Conservation (phyloP, 2,329 filamentous ascomycete species). For the Aureobasidium pullulans region DNA sequence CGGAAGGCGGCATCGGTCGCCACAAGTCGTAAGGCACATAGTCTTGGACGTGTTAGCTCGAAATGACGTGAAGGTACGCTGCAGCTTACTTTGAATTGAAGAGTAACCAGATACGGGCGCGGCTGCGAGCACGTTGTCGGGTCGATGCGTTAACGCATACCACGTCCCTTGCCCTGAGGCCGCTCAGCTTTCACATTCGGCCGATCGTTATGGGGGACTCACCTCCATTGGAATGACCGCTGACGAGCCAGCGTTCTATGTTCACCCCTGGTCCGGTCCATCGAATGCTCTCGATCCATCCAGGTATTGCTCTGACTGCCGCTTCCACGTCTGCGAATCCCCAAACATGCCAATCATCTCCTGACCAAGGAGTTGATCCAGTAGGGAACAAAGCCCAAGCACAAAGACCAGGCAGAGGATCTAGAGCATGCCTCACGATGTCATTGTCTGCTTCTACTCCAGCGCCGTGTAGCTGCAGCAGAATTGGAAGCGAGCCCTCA, state of each 20-base stretch:
- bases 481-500: constrained; percentile 31
- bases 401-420: constrained; percentile 44
- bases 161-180: constrained; percentile 47
- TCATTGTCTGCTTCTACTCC: constrained; percentile 47
- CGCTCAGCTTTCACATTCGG: constrained; percentile 7
- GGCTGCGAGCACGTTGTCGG: constrained; percentile 50
- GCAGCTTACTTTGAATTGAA: constrained; percentile 44
- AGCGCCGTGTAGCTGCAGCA: constrained; percentile 50
- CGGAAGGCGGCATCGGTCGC: constrained; percentile 46
- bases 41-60: constrained; percentile 24
- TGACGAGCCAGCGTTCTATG: constrained; percentile 43
- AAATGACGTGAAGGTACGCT: too few species aligned
- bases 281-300: constrained; percentile 41
- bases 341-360: constrained; percentile 56
- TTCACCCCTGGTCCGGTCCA: constrained; percentile 45
- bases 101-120: constrained; percentile 52
- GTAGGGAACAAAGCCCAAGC: constrained; percentile 51
- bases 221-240: constrained; percentile 54
- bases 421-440: constrained; percentile 40
- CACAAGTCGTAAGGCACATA: constrained; percentile 53
- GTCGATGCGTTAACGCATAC: constrained; percentile 49
- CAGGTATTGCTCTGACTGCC: constrained; percentile 41
- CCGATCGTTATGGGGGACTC: constrained; percentile 12
- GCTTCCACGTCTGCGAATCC: constrained; percentile 50
- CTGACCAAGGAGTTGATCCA: constrained; percentile 52